Evolutionary conservation across 768 basidiomycete species (phyloP).

Genomic region (Rhodotorula paludigena): DNA sequence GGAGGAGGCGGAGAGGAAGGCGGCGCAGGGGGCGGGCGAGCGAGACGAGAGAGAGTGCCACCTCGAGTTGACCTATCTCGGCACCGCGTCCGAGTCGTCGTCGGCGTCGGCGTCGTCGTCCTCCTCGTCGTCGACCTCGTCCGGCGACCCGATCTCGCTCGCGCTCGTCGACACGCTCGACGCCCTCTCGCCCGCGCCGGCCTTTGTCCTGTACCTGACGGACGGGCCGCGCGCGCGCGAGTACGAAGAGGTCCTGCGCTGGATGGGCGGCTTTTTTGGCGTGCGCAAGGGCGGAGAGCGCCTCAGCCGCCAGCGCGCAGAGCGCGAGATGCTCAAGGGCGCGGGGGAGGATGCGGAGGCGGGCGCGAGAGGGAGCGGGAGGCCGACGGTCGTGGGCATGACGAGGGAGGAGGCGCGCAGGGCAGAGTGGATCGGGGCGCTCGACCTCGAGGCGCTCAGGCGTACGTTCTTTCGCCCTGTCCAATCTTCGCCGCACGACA

Average conservation of each 20-base stretch:
- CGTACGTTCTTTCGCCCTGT: slow-evolving; percentile 49
- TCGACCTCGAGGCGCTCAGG: slow-evolving; percentile 58
- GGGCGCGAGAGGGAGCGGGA: not conserved
- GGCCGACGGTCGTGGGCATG: slow-evolving; percentile 33
- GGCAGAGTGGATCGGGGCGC: slow-evolving; percentile 60
- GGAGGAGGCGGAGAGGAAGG: not conserved
- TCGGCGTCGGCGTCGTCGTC: not conserved
- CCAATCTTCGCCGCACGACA: slow-evolving; percentile 25
- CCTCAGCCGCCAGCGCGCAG: slow-evolving; percentile 7
- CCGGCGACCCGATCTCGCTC: slow-evolving; percentile 18
- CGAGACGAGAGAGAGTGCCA: slow-evolving; percentile 16
- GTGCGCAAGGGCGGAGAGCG: not conserved
- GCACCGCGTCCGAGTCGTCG: not conserved
- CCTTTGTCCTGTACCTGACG: slow-evolving; percentile 17
- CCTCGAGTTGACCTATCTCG: slow-evolving; percentile 29
- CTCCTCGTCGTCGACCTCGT: not conserved
- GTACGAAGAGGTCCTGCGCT: slow-evolving; percentile 30
- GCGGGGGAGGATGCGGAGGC: not conserved
- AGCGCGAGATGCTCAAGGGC: slow-evolving; percentile 18
- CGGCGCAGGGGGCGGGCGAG: too few relatives aligned
- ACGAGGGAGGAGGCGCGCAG: slow-evolving; percentile 51
- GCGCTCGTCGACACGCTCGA: slow-evolving; percentile 29
- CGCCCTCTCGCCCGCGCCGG: slow-evolving; percentile 2
- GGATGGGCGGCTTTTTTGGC: slow-evolving; percentile 28
- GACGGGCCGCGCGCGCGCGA: slow-evolving; percentile 29